Conservation (phyloP, 305 asterid genomes). For the Fraxinus velutina region DNA sequence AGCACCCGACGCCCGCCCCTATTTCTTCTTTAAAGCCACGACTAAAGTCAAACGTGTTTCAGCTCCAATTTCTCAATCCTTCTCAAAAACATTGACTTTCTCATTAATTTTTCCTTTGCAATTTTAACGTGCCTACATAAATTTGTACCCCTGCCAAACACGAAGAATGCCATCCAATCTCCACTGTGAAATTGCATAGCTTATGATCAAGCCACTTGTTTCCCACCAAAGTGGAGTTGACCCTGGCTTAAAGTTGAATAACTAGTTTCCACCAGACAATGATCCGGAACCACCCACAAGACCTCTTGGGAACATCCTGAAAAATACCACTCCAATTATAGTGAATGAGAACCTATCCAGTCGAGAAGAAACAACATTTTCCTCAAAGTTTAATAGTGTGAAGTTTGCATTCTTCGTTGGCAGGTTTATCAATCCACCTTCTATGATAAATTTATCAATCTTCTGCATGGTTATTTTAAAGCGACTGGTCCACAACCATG, state of each 20-base stretch:
- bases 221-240: neutral
- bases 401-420: neutral
- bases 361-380: neutral
- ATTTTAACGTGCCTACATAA: neutral
- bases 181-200: neutral
- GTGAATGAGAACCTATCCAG: neutral
- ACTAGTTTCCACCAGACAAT: neutral
- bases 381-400: neutral
- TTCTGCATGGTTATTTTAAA: neutral
- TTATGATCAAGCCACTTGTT: neutral
- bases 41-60: neutral
- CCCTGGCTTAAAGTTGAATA: neutral
- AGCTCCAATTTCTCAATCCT: neutral
- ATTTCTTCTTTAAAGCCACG: neutral
- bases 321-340: neutral
- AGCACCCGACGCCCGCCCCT: neutral
- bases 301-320: neutral
- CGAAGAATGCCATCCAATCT: neutral
- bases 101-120: neutral
- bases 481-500: neutral
- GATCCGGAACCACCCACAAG: neutral
- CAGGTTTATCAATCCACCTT: neutral
- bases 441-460: neutral
- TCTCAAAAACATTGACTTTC: neutral
- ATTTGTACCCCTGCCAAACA: neutral